Conservation (phyloP, 2,329 filamentous ascomycete genomes). For the Talaromyces atroroseus region DNA sequence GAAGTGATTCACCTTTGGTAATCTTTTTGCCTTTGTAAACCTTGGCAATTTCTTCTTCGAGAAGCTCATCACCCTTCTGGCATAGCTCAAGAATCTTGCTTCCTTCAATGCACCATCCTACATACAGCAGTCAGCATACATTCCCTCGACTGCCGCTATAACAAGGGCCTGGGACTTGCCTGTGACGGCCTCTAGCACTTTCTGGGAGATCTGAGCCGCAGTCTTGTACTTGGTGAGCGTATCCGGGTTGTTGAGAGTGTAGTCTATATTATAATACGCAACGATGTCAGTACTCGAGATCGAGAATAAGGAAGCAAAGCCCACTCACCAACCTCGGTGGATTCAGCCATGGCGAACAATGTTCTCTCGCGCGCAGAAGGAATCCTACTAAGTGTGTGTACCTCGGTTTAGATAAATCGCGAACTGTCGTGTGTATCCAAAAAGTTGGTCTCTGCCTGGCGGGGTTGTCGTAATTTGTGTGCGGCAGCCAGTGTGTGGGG, state of each 20-base stretch:
- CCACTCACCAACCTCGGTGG: conserved; percentile 39
- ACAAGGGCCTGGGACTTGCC: conserved; percentile 36
- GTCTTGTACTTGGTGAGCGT: conserved; percentile 99
- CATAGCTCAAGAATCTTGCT: conserved; percentile 92
- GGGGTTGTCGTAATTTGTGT: conserved; percentile 11
- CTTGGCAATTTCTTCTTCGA: conserved; percentile 89
- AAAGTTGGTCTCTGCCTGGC: neutral
- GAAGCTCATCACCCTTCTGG: conserved; percentile 88
- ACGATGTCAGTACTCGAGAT: conserved; percentile 9
- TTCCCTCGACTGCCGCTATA: neutral
- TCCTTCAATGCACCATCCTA: conserved; percentile 68
- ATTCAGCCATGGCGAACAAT: conserved; percentile 35
- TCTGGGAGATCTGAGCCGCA: conserved; percentile 89
- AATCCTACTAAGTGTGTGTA: neutral
- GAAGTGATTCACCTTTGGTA: conserved; percentile 63
- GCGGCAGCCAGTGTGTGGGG: conserved; percentile 9
- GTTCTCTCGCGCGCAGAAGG: conserved; percentile 3
- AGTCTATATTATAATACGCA: conserved; percentile 52
- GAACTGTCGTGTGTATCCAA: conserved; percentile 8
- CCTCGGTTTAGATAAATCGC: no score
- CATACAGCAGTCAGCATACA: neutral
- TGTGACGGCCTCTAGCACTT: conserved; percentile 80
- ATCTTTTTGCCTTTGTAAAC: conserved; percentile 99
- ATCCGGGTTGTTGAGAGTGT: conserved; percentile 84
- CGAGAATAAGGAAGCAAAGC: neutral